Evolutionary conservation across 306 rosid genomes (phyloP).

Genomic region (Quercus cerris): DNA sequence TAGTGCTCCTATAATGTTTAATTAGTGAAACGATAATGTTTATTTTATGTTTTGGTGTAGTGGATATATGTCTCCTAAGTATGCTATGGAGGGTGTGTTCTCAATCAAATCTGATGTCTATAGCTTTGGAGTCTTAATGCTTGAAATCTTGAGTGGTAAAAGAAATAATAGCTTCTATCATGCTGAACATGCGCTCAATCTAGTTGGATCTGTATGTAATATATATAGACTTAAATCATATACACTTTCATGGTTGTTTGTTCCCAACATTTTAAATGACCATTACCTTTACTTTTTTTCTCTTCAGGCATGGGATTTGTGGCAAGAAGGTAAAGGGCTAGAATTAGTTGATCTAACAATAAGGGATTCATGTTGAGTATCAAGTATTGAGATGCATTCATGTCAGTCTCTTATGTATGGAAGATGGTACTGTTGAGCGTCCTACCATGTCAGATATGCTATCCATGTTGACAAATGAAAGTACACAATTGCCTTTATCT

Average conservation of each 20-base stretch:
- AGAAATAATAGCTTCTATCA: conserved; percentile 14
- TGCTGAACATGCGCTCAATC: neutral
- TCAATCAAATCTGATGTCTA: conserved; percentile 25
- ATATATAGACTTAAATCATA: too few species aligned
- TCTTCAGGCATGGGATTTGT: too few species aligned
- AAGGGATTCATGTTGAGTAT: neutral
- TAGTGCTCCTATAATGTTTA: too few species aligned
- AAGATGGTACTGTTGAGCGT: neutral
- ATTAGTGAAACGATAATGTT: too few species aligned
- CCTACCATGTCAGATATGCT: conserved; percentile 14
- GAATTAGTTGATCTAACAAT: conserved; percentile 10
- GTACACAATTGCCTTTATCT: neutral
- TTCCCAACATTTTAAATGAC: too few species aligned
- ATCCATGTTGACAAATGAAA: conserved; percentile 12
- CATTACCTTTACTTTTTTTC: too few species aligned
- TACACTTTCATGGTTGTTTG: too few species aligned
- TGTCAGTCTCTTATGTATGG: too few species aligned
- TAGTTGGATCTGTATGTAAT: conserved; percentile 28
- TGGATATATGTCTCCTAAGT: conserved; percentile 12
- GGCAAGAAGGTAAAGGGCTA: neutral
- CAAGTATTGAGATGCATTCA: too few species aligned
- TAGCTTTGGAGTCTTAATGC: conserved; percentile 16
- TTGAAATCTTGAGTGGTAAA: conserved; percentile 37
- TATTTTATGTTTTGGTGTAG: neutral
- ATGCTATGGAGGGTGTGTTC: conserved; percentile 23